These are phyloP conservation scores for Penicillium cinerascens DNA, from an alignment of 495 filamentous ascomycete genomes.

Conservation along the genomic window DNA sequence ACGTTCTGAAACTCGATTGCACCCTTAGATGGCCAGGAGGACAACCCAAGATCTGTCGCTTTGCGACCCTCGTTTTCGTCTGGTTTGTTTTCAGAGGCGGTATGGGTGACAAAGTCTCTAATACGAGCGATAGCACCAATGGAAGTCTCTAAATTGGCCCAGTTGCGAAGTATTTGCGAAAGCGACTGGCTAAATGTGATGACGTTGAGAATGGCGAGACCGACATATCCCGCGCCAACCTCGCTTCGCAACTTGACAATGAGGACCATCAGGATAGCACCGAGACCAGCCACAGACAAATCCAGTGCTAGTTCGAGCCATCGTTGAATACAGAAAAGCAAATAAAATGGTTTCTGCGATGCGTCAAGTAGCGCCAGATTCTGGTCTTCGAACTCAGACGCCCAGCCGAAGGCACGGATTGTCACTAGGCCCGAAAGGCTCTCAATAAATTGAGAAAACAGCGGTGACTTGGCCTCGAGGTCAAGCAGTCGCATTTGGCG, in stretches of 20 bases:
- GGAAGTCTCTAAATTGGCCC: conserved; percentile 21
- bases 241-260: conserved; percentile 15
- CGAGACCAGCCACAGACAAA: conserved; percentile 31
- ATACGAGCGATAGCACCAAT: conserved; percentile 20
- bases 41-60: background rate
- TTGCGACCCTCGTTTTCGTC: too few relatives aligned
- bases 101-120: conserved; percentile 9
- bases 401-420: conserved; percentile 51
- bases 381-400: conserved; percentile 11
- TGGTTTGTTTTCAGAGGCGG: conserved; percentile 2
- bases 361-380: conserved; percentile 28
- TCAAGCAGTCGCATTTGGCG: conserved; percentile 59
- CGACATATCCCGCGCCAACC: conserved; percentile 32
- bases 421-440: conserved; percentile 38
- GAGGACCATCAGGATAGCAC: background rate
- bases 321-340: conserved; percentile 45
- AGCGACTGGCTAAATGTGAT: conserved; percentile 12
- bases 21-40: conserved; percentile 2
- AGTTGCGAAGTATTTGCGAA: background rate
- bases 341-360: conserved; percentile 41
- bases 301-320: conserved; percentile 42
- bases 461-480: conserved; percentile 49
- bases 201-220: conserved; percentile 18
- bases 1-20: conserved; percentile 5
- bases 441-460: conserved; percentile 51